Evolutionary conservation across 78 protist genomes (phyloP), one percentile per base, ranked within the genome.

Genomic region (Speleostelium caveatum): DNA sequence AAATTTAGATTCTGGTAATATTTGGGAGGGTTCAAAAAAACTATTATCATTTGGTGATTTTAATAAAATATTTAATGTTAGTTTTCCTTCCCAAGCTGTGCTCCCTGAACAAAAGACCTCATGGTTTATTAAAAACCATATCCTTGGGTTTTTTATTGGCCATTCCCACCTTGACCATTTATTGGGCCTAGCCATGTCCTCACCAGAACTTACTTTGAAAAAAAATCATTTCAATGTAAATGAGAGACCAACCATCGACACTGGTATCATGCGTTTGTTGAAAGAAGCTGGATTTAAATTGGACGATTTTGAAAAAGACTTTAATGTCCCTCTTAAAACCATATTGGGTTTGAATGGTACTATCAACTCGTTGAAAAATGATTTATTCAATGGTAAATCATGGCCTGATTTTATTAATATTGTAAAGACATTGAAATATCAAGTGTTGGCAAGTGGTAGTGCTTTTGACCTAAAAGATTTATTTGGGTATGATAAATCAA

Each of bases 141-240:
- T 77, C 6, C 26, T 26, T 10, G 75, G 75, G 3, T 77, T 65
- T 33, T 33, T 77, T 0, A 65, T 65, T 49, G 87, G 87, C 7
- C 87, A 77, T 33, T 33, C 65, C n/a, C 87, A 77, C 36, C n/a
- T 77, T 4, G 87, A 77, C 51, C 87, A 77, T 45, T 41, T 77
- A 21, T 33, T 56, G 3, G 87, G 87, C 12, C 53, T 77, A 51
- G 51, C 65, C 6, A 58, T 62, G 45, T 62, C 42, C 17, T 58
- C 71, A 22, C 62, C 87, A 0, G 87, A 77, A 53, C 75, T 65
- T 35, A n/a, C 14, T n/a, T 41, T 77, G 36, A 45, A 45, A 10
- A 45, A 45, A 45, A 10, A 45, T 45, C n/a, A n/a, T n/a, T n/a
- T n/a, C n/a, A n/a, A n/a, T n/a, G n/a, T n/a, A n/a, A n/a, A n/a